Percentiles rank a stretch among this genome's conserved stretches.
These are phyloP conservation scores for Plasmodium billcollinsi DNA, from an alignment of 169 alveolate species.

Conservation along the genomic window DNA sequence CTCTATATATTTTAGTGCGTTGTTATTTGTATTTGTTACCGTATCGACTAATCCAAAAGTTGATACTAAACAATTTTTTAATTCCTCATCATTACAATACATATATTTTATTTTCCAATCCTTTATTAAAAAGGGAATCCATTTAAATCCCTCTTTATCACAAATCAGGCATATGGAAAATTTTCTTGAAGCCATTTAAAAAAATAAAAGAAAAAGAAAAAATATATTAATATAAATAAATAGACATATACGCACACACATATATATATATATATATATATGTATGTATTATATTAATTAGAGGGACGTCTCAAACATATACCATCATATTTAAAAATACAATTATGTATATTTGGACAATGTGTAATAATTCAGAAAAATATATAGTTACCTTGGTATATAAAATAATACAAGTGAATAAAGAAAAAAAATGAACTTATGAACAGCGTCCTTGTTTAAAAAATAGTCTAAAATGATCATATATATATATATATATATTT, in stretches of 20 bases:
- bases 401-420: too few relatives aligned
- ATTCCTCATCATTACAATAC: constrained; percentile 44
- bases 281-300: background rate
- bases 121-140: constrained; percentile 33
- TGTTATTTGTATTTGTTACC: constrained; percentile 27
- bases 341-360: too few relatives aligned
- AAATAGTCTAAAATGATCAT: too few relatives aligned
- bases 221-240: background rate
- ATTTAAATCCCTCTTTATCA: constrained; percentile 41
- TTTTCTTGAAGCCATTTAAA: constrained; percentile 22
- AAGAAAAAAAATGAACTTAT: too few relatives aligned
- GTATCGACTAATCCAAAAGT: constrained; percentile 36
- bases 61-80: constrained; percentile 31
- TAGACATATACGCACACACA: background rate
- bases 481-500: too few relatives aligned
- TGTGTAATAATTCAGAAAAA: too few relatives aligned
- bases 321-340: too few relatives aligned
- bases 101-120: constrained; percentile 62
- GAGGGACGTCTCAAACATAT: too few relatives aligned
- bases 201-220: background rate
- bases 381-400: too few relatives aligned
- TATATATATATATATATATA: background rate
- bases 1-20: constrained; percentile 33
- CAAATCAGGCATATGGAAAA: constrained; percentile 30
- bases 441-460: too few relatives aligned